Evolutionary conservation across 2,329 filamentous ascomycete species (phyloP).

Genomic region (Fusarium foetens): DNA sequence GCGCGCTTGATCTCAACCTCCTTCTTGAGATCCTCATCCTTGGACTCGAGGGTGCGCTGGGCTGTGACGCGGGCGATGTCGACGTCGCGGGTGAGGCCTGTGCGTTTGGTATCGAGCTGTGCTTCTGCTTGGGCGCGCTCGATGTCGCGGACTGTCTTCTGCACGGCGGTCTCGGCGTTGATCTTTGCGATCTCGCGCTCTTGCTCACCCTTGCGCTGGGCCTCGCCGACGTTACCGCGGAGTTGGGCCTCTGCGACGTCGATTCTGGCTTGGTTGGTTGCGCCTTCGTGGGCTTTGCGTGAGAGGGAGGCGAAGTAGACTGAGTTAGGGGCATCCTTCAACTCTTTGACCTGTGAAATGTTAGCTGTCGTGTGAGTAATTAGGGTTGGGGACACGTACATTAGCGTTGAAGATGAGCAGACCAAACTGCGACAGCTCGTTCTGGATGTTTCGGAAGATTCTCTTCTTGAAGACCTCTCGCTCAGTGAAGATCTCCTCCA

Average conservation of each 20-base stretch:
- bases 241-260: constrained; percentile 73
- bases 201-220: constrained; percentile 80
- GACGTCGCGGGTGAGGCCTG: constrained; percentile 77
- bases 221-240: constrained; percentile 78
- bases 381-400: constrained; percentile 42
- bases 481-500: constrained; percentile 88
- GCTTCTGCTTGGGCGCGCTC: constrained; percentile 84
- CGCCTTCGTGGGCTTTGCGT: constrained; percentile 86
- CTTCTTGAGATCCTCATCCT: constrained; percentile 82
- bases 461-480: constrained; percentile 80
- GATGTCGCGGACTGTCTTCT: constrained; percentile 85
- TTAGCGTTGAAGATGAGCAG: constrained; percentile 78
- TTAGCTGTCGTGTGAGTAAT: not conserved
- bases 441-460: constrained; percentile 79
- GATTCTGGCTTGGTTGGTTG: constrained; percentile 79
- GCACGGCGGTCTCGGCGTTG: constrained; percentile 83
- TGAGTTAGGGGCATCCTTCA: constrained; percentile 83
- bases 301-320: constrained; percentile 86
- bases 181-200: constrained; percentile 91
- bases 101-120: constrained; percentile 76
- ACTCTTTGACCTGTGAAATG: constrained; percentile 70
- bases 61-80: constrained; percentile 81
- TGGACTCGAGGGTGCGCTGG: constrained; percentile 75
- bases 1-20: constrained; percentile 82
- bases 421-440: constrained; percentile 83